A percentile compares a stretch with the other conserved stretches of the same genome.
Evolutionary conservation across 2,329 filamentous ascomycete genomes (phyloP).

Genomic region (Aspergillus sojae): DNA sequence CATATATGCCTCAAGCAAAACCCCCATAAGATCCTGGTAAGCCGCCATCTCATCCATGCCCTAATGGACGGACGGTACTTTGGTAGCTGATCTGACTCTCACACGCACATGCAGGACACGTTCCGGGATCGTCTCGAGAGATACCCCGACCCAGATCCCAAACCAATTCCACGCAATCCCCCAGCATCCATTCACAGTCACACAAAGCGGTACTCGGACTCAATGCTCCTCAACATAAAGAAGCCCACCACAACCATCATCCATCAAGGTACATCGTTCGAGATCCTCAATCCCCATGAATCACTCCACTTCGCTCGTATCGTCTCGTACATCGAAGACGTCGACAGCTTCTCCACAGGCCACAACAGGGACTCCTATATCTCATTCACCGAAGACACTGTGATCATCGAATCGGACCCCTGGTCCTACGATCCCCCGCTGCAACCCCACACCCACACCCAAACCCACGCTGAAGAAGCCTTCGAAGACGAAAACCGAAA

Average conservation of each 20-base stretch:
- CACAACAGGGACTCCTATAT: constrained; percentile 28
- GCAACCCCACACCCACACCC: not conserved
- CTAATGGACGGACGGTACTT: not conserved
- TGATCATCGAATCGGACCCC: constrained; percentile 18
- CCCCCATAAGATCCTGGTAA: constrained; percentile 22
- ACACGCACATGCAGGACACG: constrained; percentile 26
- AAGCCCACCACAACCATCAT: constrained; percentile 32
- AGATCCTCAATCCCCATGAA: constrained; percentile 42
- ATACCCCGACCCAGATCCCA: constrained; percentile 22
- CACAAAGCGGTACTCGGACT: constrained; percentile 28
- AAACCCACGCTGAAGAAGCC: not conserved
- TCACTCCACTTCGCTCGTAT: constrained; percentile 39
- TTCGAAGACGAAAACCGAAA: constrained; percentile 13
- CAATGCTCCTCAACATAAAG: constrained; percentile 29
- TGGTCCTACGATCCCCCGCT: constrained; percentile 11
- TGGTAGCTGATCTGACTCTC: not conserved
- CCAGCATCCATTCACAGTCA: constrained; percentile 17
- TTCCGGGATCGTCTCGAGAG: constrained; percentile 34
- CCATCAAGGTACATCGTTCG: constrained; percentile 39
- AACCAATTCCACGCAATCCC: constrained; percentile 17
- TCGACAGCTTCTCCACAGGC: constrained; percentile 29
- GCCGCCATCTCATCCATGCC: not conserved
- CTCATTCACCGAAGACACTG: constrained; percentile 12
- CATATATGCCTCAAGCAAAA: constrained; percentile 9
- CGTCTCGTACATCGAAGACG: constrained; percentile 40